Evolutionary conservation across 495 filamentous ascomycete genomes (phyloP).

Genomic region (Margaritispora aquatica): DNA sequence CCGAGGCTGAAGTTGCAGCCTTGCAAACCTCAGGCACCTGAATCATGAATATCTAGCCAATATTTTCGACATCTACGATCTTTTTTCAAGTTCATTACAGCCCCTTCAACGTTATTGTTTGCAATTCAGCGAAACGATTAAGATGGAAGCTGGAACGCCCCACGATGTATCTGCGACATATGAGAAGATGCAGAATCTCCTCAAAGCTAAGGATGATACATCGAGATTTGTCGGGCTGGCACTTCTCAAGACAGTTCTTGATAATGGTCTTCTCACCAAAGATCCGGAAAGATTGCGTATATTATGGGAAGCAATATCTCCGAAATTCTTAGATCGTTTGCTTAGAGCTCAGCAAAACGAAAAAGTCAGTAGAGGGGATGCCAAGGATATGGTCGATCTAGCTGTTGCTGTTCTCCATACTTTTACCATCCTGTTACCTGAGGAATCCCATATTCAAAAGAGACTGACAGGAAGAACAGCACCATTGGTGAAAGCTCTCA

Average conservation of each 20-base stretch:
- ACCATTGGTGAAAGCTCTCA: constrained; percentile 39
- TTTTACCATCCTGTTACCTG: constrained; percentile 46
- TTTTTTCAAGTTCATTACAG: background rate
- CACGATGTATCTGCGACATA: constrained; percentile 12
- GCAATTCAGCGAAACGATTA: background rate
- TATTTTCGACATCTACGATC: background rate
- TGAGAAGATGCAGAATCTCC: constrained; percentile 35
- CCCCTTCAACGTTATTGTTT: background rate
- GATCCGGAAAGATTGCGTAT: constrained; percentile 24
- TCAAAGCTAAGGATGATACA: constrained; percentile 54
- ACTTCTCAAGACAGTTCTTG: constrained; percentile 52
- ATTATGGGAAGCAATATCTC: constrained; percentile 50
- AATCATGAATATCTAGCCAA: background rate
- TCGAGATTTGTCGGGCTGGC: constrained; percentile 61
- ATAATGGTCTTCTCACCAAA: constrained; percentile 41
- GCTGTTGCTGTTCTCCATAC: constrained; percentile 54
- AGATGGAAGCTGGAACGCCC: background rate
- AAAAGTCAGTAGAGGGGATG: constrained; percentile 30
- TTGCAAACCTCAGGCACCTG: background rate
- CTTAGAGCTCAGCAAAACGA: constrained; percentile 40
- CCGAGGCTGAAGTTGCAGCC: constrained; percentile 10
- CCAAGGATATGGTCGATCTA: constrained; percentile 53
- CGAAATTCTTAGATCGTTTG: constrained; percentile 54
- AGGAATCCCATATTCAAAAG: constrained; percentile 31
- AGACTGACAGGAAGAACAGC: constrained; percentile 43